phyloP scores from a whole-genome alignment of 345 rosid genomes.

The Nasturtium officinale region DNA sequence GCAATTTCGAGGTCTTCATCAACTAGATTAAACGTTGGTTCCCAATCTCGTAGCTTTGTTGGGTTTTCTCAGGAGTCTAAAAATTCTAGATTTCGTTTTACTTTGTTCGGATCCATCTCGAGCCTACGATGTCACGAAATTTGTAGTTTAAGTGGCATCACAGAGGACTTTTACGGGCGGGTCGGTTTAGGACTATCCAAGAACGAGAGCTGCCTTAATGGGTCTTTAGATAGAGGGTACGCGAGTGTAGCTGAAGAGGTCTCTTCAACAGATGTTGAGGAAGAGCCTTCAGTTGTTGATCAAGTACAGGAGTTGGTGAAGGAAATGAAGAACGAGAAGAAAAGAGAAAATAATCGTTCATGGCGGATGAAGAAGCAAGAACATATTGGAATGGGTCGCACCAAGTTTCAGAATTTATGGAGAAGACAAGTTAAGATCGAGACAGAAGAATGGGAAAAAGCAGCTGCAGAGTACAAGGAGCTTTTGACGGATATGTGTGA shows the following conservation, averaged over 20 bases:
- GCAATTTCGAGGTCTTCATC: slow-evolving; percentile 48
- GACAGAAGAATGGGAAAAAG: slow-evolving; percentile 93
- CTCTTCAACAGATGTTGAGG: slow-evolving; percentile 76
- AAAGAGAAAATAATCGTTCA: slow-evolving; percentile 42
- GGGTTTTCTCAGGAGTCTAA: slow-evolving; percentile 47
- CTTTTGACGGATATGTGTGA: slow-evolving; percentile 89
- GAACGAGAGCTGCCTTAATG: slow-evolving; percentile 44
- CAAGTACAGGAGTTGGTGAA: slow-evolving; percentile 70
- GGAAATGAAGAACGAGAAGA: slow-evolving; percentile 62
- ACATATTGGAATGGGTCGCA: slow-evolving; percentile 47
- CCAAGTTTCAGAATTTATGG: slow-evolving; percentile 52
- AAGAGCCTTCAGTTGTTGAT: slow-evolving; percentile 56
- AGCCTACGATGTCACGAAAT: slow-evolving; percentile 37
- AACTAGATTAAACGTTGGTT: slow-evolving; percentile 30
- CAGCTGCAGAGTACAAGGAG: slow-evolving; percentile 81
- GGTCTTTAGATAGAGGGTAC: slow-evolving; percentile 60
- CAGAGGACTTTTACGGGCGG: slow-evolving; percentile 45
- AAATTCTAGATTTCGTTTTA: slow-evolving; percentile 30
- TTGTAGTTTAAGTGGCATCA: slow-evolving; percentile 43
- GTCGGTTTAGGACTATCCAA: slow-evolving; percentile 38
- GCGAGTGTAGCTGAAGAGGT: slow-evolving; percentile 84
- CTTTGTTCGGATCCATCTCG: slow-evolving; percentile 41
- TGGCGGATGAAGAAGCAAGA: slow-evolving; percentile 35
- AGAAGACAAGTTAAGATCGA: slow-evolving; percentile 89
- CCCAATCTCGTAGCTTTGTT: slow-evolving; percentile 42